These are phyloP conservation scores for Cenococcum geophilum DNA, from an alignment of 495 filamentous ascomycete species.

Conservation along the genomic window DNA sequence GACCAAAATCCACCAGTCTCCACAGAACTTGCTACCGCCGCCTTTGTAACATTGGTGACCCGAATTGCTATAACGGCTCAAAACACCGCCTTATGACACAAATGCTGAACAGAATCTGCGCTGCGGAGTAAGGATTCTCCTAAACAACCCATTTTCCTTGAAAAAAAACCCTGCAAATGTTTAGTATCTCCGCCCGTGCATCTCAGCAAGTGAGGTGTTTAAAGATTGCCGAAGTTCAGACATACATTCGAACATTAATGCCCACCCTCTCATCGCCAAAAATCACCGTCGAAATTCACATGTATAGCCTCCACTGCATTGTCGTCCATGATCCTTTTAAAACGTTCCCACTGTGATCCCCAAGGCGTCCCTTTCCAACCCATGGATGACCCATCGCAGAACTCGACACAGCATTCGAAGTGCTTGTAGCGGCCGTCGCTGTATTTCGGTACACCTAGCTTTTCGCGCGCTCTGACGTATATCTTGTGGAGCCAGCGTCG, in stretches of 20 bases:
- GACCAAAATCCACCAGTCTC: too few relatives aligned
- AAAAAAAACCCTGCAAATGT: too few relatives aligned
- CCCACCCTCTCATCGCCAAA: neutral
- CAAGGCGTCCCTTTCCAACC: constrained; percentile 1
- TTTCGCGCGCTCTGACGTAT: constrained; percentile 1
- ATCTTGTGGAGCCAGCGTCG: constrained; percentile 1
- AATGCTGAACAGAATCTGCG: too few relatives aligned
- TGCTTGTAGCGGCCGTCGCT: neutral
- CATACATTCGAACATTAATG: neutral
- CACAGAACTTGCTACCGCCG: too few relatives aligned
- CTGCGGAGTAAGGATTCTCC: too few relatives aligned
- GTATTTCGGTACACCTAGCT: constrained; percentile 2
- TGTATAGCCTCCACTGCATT: neutral
- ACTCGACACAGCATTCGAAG: neutral
- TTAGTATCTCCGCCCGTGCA: neutral
- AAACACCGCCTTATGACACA: too few relatives aligned
- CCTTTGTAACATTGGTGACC: too few relatives aligned
- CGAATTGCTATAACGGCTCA: too few relatives aligned
- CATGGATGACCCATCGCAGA: constrained; percentile 2
- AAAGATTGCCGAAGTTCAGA: neutral
- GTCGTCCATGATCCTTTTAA: constrained; percentile 4
- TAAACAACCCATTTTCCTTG: too few relatives aligned
- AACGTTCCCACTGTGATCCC: constrained; percentile 1
- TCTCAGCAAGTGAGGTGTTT: neutral
- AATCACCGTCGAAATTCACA: constrained; percentile 4